Conservation (phyloP, 257 asterid species). For the Perilla frutescens region DNA sequence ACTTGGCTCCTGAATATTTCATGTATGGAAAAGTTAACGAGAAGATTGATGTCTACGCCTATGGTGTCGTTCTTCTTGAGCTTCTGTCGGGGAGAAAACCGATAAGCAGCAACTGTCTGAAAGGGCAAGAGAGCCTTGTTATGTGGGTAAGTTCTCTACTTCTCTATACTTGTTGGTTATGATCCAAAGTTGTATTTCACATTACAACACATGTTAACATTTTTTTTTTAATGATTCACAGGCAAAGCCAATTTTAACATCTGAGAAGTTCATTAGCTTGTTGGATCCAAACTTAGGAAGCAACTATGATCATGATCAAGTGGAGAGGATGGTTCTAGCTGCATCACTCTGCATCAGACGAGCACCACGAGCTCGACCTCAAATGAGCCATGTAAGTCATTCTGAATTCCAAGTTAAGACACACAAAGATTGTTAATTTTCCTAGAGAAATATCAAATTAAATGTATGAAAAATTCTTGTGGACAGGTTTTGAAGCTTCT, state of each 20-base stretch:
- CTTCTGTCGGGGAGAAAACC: conserved; percentile 96
- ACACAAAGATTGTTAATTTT: background rate
- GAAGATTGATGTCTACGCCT: conserved; percentile 93
- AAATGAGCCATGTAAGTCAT: conserved; percentile 77
- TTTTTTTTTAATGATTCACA: conserved; percentile 35
- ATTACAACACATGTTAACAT: background rate
- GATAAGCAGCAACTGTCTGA: conserved; percentile 72
- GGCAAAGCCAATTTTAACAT: conserved; percentile 82
- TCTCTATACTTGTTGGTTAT: conserved; percentile 20
- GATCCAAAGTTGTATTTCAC: background rate
- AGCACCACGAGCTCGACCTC: conserved; percentile 90
- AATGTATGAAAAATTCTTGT: background rate
- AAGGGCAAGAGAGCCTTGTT: conserved; percentile 98
- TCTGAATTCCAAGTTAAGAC: background rate
- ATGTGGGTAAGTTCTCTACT: conserved; percentile 77
- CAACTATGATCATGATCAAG: conserved; percentile 62
- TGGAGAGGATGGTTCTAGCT: conserved; percentile 86
- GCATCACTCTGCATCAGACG: conserved; percentile 90
- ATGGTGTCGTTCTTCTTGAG: conserved; percentile 96
- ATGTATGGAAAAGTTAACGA: conserved; percentile 95
- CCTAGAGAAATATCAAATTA: background rate
- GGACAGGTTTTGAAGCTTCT: conserved; percentile 78
- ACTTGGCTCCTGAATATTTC: conserved; percentile 98
- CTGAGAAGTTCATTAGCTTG: conserved; percentile 59
- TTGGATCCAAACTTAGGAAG: conserved; percentile 72